These are phyloP conservation scores for Paramecium caudatum DNA, from an alignment of 73 alveolate genomes.

Conservation along the genomic window DNA sequence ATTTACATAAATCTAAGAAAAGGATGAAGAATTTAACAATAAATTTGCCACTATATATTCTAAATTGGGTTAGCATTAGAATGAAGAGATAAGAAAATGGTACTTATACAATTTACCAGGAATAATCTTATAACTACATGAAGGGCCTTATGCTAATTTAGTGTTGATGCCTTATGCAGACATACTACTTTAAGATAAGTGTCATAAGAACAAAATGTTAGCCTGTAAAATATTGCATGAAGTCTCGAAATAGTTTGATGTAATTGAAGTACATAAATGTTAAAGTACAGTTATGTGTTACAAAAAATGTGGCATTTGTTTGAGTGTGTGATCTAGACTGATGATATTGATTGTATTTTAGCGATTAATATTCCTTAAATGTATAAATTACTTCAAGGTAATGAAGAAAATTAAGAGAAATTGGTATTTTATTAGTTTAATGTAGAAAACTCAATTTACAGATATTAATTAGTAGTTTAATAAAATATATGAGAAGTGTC, in stretches of 20 bases:
- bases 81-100: slow-evolving; percentile 23
- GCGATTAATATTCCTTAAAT: slow-evolving; percentile 20
- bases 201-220: slow-evolving; percentile 37
- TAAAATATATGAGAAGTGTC: neutral
- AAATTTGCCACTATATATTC: neutral
- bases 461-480: neutral
- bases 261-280: slow-evolving; percentile 57
- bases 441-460: slow-evolving; percentile 13
- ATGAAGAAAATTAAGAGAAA: slow-evolving; percentile 25
- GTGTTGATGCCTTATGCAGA: slow-evolving; percentile 42
- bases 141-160: slow-evolving; percentile 26
- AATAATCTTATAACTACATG: neutral
- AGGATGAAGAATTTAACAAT: slow-evolving; percentile 24
- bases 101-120: slow-evolving; percentile 25
- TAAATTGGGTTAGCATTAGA: slow-evolving; percentile 12
- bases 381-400: slow-evolving; percentile 9
- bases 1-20: neutral
- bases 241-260: slow-evolving; percentile 52
- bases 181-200: slow-evolving; percentile 3
- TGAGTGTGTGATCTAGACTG: slow-evolving; percentile 68
- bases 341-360: slow-evolving; percentile 46
- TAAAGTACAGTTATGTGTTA: slow-evolving; percentile 50
- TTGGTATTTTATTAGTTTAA: neutral
- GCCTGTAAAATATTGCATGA: slow-evolving; percentile 61
- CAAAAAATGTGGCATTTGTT: slow-evolving; percentile 54